These are phyloP conservation scores for Botrytis pseudocinerea DNA, from an alignment of 2,329 filamentous ascomycete genomes.

Conservation along the genomic window DNA sequence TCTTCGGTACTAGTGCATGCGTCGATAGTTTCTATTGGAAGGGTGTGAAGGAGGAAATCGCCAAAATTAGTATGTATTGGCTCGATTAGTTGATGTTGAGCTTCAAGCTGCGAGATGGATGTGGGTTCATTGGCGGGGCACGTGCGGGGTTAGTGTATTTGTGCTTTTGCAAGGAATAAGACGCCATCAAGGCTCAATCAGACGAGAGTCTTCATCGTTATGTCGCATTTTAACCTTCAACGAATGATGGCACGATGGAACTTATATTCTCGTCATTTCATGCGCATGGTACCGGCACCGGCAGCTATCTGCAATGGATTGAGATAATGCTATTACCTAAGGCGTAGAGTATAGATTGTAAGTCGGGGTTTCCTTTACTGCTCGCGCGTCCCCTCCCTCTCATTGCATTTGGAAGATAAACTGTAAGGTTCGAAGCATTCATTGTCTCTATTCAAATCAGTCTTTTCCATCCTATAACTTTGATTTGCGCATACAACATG, in stretches of 20 bases:
- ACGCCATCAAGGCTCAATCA: conserved; percentile 34
- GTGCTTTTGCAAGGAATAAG: conserved; percentile 24
- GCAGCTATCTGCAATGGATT: neutral
- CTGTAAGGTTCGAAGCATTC: neutral
- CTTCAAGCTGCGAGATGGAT: neutral
- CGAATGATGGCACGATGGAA: conserved; percentile 10
- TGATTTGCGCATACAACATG: conserved; percentile 24
- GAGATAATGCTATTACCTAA: conserved; percentile 1
- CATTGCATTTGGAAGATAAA: neutral
- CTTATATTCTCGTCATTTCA: conserved; percentile 8
- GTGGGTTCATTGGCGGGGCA: conserved; percentile 6
- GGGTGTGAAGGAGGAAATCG: neutral
- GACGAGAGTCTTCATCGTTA: neutral
- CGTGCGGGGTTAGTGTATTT: conserved; percentile 11
- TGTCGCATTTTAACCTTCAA: conserved; percentile 2
- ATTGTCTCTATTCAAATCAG: neutral
- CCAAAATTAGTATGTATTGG: neutral
- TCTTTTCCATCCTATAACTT: neutral
- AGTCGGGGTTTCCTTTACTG: neutral
- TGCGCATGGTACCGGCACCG: conserved; percentile 1
- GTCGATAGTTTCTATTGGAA: neutral
- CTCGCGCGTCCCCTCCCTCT: neutral
- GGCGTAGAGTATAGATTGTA: conserved; percentile 7
- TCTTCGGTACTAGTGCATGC: neutral
- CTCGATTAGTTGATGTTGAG: neutral